phyloP scores from a whole-genome alignment of 2,329 filamentous ascomycete genomes.

The Fusarium sacchari region DNA sequence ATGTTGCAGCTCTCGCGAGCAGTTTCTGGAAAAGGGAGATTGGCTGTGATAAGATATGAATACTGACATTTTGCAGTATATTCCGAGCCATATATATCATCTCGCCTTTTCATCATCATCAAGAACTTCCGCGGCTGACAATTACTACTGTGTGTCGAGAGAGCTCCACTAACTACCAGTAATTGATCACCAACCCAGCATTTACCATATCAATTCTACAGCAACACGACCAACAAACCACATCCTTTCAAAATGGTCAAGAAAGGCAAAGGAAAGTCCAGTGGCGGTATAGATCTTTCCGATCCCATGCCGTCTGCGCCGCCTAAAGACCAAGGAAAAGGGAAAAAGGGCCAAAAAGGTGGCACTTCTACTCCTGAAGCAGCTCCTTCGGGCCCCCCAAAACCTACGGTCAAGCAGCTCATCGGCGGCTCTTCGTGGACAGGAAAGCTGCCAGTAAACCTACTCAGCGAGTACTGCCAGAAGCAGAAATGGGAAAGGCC shows the following conservation, averaged over 20 bases:
- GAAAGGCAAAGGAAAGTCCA: constrained; percentile 63
- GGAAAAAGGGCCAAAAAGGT: constrained; percentile 53
- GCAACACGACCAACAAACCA: constrained; percentile 2
- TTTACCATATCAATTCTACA: constrained; percentile 20
- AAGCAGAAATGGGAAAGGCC: constrained; percentile 96
- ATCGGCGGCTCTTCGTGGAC: constrained; percentile 98
- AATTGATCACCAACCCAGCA: constrained; percentile 5
- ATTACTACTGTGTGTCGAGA: constrained; percentile 2
- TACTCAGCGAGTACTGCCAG: constrained; percentile 93
- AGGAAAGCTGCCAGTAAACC: constrained; percentile 92
- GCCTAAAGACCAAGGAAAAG: constrained; percentile 57
- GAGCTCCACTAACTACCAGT: constrained; percentile 35
- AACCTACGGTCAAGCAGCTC: constrained; percentile 77
- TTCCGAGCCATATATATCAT: no score
- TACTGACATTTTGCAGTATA: background rate
- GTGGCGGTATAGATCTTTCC: constrained; percentile 31
- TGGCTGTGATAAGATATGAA: background rate
- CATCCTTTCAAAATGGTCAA: constrained; percentile 56
- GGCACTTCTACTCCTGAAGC: constrained; percentile 44
- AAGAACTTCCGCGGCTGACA: background rate
- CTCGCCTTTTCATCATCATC: background rate
- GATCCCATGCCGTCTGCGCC: constrained; percentile 49
- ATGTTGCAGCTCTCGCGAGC: background rate
- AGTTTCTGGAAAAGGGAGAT: background rate
- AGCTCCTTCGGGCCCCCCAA: constrained; percentile 58